Conservation (phyloP, 1,139 yeast species). For the Yamadazyma jaroonii region DNA sequence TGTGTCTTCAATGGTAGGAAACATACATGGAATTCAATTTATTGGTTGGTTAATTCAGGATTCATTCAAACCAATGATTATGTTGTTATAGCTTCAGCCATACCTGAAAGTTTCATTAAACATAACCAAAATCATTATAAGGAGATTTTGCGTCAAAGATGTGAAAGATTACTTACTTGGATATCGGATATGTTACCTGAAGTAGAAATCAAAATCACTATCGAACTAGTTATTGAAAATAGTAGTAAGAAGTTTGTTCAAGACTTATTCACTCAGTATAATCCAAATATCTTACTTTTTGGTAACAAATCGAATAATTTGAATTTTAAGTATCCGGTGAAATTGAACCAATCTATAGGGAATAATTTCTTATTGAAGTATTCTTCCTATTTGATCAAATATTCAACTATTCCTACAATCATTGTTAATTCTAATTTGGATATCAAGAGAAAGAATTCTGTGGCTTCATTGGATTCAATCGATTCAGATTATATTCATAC, state of each 20-base stretch:
- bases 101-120: constrained; percentile 18
- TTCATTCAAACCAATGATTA: constrained; percentile 41
- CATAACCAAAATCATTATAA: constrained; percentile 13
- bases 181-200: constrained; percentile 28
- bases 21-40: constrained; percentile 46
- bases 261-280: constrained; percentile 39
- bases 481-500: neutral
- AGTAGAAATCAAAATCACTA: constrained; percentile 53
- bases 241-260: constrained; percentile 38
- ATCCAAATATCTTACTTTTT: constrained; percentile 37
- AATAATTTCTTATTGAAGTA: constrained; percentile 32
- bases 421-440: constrained; percentile 29
- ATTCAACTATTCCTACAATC: constrained; percentile 41
- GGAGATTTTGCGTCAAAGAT: constrained; percentile 30
- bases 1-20: constrained; percentile 39
- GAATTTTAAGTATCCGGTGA: constrained; percentile 43
- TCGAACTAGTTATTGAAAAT: constrained; percentile 32
- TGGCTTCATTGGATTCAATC: constrained; percentile 8
- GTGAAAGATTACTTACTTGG: constrained; percentile 40
- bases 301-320: constrained; percentile 41
- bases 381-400: constrained; percentile 39
- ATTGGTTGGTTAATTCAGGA: constrained; percentile 25
- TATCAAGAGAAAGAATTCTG: constrained; percentile 1
- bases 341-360: constrained; percentile 19
- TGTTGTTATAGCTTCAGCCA: constrained; percentile 37